phyloP scores from a whole-genome alignment of 2,329 filamentous ascomycete species.

The Ophiostoma australiae region DNA sequence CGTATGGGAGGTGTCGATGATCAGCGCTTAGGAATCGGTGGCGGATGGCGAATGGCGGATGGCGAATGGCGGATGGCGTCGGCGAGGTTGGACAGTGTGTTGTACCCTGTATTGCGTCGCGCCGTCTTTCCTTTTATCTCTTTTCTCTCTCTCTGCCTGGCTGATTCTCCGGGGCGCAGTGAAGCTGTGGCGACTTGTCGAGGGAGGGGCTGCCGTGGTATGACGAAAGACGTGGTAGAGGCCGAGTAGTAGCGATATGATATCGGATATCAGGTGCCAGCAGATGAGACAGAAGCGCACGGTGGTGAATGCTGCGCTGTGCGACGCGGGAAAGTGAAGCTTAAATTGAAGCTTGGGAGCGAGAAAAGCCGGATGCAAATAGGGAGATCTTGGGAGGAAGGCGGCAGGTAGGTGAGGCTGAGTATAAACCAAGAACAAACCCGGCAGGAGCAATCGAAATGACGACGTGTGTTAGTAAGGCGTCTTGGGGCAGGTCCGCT shows the following conservation, averaged over 20 bases:
- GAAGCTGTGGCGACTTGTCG: background rate
- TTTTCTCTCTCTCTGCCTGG: too few species aligned
- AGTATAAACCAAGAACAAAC: background rate
- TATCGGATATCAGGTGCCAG: background rate
- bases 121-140: background rate
- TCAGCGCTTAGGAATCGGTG: background rate
- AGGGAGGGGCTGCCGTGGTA: conserved; percentile 5
- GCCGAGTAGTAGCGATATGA: background rate
- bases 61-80: background rate
- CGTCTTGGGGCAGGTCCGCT: background rate
- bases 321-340: background rate
- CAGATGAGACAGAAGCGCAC: background rate
- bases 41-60: too few species aligned
- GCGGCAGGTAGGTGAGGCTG: background rate
- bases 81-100: background rate
- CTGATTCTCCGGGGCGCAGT: too few species aligned
- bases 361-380: background rate
- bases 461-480: conserved; percentile 10
- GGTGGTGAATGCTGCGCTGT: background rate
- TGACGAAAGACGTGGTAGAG: conserved; percentile 9
- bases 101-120: background rate
- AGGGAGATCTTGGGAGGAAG: background rate
- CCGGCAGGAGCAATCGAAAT: conserved; percentile 4
- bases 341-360: background rate
- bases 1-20: background rate